Base-by-base conservation (phyloP, 345 rosid genomes). In the Brassica rapa region DNA sequence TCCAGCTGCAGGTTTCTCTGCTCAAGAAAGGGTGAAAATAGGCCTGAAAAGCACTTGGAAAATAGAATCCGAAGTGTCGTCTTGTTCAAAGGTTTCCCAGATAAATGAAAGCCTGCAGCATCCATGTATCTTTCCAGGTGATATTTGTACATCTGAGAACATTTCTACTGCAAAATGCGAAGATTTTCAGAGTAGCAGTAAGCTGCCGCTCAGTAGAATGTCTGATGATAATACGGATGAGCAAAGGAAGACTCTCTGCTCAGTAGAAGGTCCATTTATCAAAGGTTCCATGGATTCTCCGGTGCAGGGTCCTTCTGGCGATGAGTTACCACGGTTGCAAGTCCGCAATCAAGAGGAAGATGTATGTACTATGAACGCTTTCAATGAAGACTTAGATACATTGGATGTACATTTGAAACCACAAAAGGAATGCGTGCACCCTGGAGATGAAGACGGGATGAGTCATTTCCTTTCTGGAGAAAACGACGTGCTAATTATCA, bases 11-110 rank as follows among this genome's bases (percentile, higher is more conserved):
- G 81, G 76, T 68, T 35, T 60, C 21, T 76, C 84, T 80, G 37
- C 73, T 78, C 72, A 65, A 53, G 83, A 75, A 74, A 88, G 77
- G 57, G 69, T 60, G 71, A 76, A 71, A 81, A 62, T 74, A 30
- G 59, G 79, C 78, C 60, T 60, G 53, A 73, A 73, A 49, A 78
- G 32, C 76, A 24, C 62, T 72, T 74, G 19, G 66, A 80, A 77
- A 70, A 72, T 76, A 75, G 77, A 74, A 67, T 49, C 60, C 39
- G 64, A 75, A 69, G 77, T 35, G 49, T 74, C 71, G 33, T 62
- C 19, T 67, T 66, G 75, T 57, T 68, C 80, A 62, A 5, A 67
- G 69, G 83, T 69, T 64, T 43, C 66, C 81, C 85, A 77, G 51
- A 72, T 6, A 32, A 55, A 63, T 70, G 80, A 81, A 29, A 67